Evolutionary conservation across 2,329 filamentous ascomycete species (phyloP).

Genomic region (Stagonosporopsis vannaccii): DNA sequence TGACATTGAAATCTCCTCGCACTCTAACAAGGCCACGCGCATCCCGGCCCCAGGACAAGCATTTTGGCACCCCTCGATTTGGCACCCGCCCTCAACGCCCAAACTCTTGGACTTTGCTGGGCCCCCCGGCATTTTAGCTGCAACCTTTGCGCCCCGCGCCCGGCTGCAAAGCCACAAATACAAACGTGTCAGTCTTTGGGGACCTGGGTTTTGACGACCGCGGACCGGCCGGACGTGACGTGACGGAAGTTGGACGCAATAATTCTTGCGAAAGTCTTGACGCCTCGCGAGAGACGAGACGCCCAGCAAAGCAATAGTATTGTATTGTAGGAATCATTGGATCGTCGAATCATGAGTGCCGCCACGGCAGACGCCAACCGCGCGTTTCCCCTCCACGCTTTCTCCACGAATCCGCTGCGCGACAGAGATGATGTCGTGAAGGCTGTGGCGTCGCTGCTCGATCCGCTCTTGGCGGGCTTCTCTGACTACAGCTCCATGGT

Average conservation of each 20-base stretch:
- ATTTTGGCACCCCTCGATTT: slow-evolving; percentile 14
- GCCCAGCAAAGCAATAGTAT: not conserved
- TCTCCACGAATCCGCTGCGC: slow-evolving; percentile 52
- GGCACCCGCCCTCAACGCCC: slow-evolving; percentile 3
- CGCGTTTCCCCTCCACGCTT: slow-evolving; percentile 51
- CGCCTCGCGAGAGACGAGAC: slow-evolving; percentile 5
- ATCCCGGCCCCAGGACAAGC: slow-evolving; percentile 8
- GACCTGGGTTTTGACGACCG: not conserved
- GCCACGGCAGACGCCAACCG: slow-evolving; percentile 45
- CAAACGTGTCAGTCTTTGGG: not conserved
- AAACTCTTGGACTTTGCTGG: slow-evolving; percentile 10
- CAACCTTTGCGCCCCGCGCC: slow-evolving; percentile 10
- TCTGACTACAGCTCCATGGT: slow-evolving; percentile 71
- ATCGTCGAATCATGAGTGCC: slow-evolving; percentile 15
- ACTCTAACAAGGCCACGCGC: not conserved
- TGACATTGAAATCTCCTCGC: slow-evolving; percentile 1
- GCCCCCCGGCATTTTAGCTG: slow-evolving; percentile 2
- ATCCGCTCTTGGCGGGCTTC: slow-evolving; percentile 75
- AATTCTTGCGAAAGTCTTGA: slow-evolving; percentile 15
- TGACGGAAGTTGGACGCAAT: slow-evolving; percentile 13
- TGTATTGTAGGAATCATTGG: not conserved
- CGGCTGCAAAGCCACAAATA: slow-evolving; percentile 13
- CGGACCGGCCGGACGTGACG: slow-evolving; percentile 13
- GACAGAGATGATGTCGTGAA: slow-evolving; percentile 52
- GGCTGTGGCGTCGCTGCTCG: slow-evolving; percentile 63